A percentile compares a stretch with the other conserved stretches of the same genome.
Conservation (phyloP, 2,329 filamentous ascomycete species). For the Sodiomyces alkalinus region DNA sequence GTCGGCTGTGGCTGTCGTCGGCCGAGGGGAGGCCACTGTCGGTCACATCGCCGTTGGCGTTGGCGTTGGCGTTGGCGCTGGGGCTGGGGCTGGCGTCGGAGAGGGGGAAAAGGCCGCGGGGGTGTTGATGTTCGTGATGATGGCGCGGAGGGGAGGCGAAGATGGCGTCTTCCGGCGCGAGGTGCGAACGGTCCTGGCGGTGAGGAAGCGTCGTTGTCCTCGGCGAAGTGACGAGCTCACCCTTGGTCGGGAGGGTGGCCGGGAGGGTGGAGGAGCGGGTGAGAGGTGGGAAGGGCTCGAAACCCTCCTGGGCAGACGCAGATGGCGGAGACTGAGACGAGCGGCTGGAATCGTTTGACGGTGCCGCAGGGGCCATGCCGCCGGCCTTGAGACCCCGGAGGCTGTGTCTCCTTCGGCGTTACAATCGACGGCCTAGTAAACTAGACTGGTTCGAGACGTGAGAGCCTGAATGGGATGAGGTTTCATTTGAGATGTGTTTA, state of each 20-base stretch:
- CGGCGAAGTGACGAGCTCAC: not conserved
- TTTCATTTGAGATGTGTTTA: too few species aligned
- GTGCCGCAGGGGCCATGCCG: not conserved
- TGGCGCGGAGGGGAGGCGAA: conserved; percentile 52
- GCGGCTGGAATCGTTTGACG: not conserved
- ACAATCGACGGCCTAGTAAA: too few species aligned
- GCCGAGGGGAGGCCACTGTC: conserved; percentile 9
- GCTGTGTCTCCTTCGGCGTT: too few species aligned
- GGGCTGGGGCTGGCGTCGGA: conserved; percentile 6
- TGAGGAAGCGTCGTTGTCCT: conserved; percentile 13
- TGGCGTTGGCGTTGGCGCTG: too few species aligned
- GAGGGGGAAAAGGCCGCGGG: conserved; percentile 20
- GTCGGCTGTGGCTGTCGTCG: conserved; percentile 3
- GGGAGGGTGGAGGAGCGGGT: conserved; percentile 26
- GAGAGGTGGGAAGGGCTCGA: conserved; percentile 11
- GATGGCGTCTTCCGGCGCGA: conserved; percentile 77
- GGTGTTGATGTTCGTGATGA: conserved; percentile 29
- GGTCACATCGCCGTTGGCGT: too few species aligned
- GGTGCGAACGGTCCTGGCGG: conserved; percentile 43
- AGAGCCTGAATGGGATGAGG: too few species aligned
- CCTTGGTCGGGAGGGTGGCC: conserved; percentile 15
- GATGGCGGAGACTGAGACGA: conserved; percentile 1
- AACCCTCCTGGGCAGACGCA: too few species aligned
- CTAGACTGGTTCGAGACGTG: too few species aligned
- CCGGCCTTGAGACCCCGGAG: too few species aligned